These are phyloP conservation scores for Phaeosphaeriaceae sp. DNA, from an alignment of 2,329 filamentous ascomycete genomes.

Conservation along the genomic window DNA sequence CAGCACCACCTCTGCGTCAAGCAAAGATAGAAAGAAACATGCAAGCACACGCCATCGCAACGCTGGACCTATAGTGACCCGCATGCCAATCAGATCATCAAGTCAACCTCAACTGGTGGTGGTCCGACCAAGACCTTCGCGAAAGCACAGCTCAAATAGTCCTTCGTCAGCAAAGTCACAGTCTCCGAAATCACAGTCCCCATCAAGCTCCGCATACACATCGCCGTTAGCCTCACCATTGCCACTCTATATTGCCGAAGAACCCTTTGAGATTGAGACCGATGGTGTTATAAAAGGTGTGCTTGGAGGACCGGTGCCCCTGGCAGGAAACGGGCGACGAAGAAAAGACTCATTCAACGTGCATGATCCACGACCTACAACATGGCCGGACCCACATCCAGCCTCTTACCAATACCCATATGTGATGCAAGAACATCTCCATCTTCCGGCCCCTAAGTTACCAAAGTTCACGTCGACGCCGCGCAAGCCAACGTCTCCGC, in stretches of 20 bases:
- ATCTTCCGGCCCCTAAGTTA: constrained; percentile 21
- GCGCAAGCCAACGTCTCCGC: constrained; percentile 10
- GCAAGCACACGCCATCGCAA: constrained; percentile 29
- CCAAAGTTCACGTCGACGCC: constrained; percentile 20
- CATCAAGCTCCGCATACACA: constrained; percentile 26
- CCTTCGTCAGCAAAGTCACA: constrained; percentile 27
- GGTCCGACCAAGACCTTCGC: constrained; percentile 40
- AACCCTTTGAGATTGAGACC: constrained; percentile 26
- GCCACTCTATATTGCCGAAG: constrained; percentile 31
- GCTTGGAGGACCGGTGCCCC: constrained; percentile 11
- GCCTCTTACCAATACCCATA: constrained; percentile 10
- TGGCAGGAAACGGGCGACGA: constrained; percentile 14
- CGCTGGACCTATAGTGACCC: constrained; percentile 35
- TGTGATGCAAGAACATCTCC: constrained; percentile 17
- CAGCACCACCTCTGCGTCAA: constrained; percentile 12
- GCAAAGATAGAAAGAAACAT: constrained; percentile 34
- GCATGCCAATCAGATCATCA: constrained; percentile 40
- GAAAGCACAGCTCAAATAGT: constrained; percentile 34
- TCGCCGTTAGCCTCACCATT: constrained; percentile 35
- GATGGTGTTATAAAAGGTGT: constrained; percentile 16
- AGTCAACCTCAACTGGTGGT: constrained; percentile 46
- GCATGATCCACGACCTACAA: constrained; percentile 24
- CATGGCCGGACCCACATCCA: constrained; percentile 30
- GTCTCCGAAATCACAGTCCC: constrained; percentile 25
- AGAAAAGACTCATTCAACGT: constrained; percentile 31